phyloP scores from a whole-genome alignment of 2,329 filamentous ascomycete genomes.

The Exophiala bonariae region DNA sequence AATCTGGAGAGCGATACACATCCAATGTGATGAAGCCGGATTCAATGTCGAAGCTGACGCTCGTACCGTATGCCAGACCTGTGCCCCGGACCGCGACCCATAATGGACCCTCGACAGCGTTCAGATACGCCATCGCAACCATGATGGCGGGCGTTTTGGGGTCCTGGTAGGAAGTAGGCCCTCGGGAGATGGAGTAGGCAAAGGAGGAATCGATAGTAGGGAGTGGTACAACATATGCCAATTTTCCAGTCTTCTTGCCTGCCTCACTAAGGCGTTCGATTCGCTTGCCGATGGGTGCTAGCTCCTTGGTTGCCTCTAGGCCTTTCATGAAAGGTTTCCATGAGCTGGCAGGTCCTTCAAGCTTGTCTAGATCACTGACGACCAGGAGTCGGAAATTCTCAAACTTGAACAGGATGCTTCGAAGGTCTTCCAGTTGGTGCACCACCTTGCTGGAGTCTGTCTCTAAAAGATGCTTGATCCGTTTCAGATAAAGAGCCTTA shows the following conservation, averaged over 20 bases:
- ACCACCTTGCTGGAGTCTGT: constrained; percentile 75
- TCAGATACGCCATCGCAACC: constrained; percentile 87
- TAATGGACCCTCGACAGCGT: constrained; percentile 88
- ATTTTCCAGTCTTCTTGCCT: constrained; percentile 71
- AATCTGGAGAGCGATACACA: constrained; percentile 87
- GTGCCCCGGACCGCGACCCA: constrained; percentile 93
- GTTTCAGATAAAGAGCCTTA: constrained; percentile 82
- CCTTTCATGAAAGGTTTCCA: constrained; percentile 68
- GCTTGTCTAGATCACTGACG: constrained; percentile 74
- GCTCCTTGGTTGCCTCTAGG: constrained; percentile 53
- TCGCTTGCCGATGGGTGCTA: constrained; percentile 71
- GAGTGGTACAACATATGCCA: constrained; percentile 83
- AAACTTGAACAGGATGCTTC: constrained; percentile 74
- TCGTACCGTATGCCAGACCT: constrained; percentile 86
- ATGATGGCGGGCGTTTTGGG: constrained; percentile 78
- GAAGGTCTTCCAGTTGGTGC: constrained; percentile 73
- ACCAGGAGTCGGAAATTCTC: constrained; percentile 85
- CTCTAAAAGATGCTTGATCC: constrained; percentile 76
- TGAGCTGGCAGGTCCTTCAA: constrained; percentile 72
- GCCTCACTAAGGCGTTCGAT: constrained; percentile 71
- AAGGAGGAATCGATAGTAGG: constrained; percentile 90
- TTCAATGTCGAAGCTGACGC: constrained; percentile 75
- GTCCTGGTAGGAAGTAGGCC: constrained; percentile 73
- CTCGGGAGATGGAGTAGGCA: constrained; percentile 71
- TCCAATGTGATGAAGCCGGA: constrained; percentile 79